Percentiles rank a stretch among this genome's conserved stretches.
Evolutionary conservation across 2,329 filamentous ascomycete genomes (phyloP).

Genomic region (Scedosporium minutisporum): DNA sequence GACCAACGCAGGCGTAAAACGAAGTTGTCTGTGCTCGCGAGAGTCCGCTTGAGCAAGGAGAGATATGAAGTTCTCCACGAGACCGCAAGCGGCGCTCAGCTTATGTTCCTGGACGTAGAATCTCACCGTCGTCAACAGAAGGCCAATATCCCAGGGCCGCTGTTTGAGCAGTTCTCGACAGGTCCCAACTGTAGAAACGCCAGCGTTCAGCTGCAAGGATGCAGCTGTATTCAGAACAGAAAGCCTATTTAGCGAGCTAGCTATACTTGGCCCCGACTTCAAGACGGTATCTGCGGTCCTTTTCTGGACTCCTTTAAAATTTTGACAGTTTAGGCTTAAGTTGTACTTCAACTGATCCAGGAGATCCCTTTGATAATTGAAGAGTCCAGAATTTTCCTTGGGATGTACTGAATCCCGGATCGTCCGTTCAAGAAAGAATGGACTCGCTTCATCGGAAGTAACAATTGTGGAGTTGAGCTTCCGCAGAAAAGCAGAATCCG

Average conservation of each 20-base stretch:
- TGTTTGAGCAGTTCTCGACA: slow-evolving; percentile 5
- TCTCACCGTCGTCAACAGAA: slow-evolving; percentile 71
- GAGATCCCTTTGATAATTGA: slow-evolving; percentile 51
- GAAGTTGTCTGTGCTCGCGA: slow-evolving; percentile 53
- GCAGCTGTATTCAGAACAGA: slow-evolving; percentile 8
- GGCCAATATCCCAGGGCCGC: slow-evolving; percentile 50
- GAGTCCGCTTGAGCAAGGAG: slow-evolving; percentile 55
- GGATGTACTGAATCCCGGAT: slow-evolving; percentile 44
- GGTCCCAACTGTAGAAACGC: slow-evolving; percentile 5
- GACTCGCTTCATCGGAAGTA: slow-evolving; percentile 41
- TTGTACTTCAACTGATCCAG: slow-evolving; percentile 51
- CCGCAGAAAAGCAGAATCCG: slow-evolving; percentile 55
- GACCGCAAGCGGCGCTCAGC: slow-evolving; percentile 60
- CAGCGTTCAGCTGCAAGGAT: background rate
- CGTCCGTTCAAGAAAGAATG: slow-evolving; percentile 56
- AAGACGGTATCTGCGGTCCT: slow-evolving; percentile 19
- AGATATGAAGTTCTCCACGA: slow-evolving; percentile 67
- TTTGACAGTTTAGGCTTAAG: slow-evolving; percentile 52
- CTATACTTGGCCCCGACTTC: background rate
- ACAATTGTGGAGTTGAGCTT: slow-evolving; percentile 51
- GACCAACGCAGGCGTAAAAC: slow-evolving; percentile 77
- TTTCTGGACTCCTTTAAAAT: slow-evolving; percentile 46
- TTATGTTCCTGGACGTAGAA: slow-evolving; percentile 67
- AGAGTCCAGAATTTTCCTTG: slow-evolving; percentile 53
- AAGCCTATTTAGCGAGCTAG: background rate